Evolutionary conservation across 2,329 filamentous ascomycete genomes (phyloP), one percentile per base, ranked within the genome.

Genomic region (Raffaelea ambrosiae): DNA sequence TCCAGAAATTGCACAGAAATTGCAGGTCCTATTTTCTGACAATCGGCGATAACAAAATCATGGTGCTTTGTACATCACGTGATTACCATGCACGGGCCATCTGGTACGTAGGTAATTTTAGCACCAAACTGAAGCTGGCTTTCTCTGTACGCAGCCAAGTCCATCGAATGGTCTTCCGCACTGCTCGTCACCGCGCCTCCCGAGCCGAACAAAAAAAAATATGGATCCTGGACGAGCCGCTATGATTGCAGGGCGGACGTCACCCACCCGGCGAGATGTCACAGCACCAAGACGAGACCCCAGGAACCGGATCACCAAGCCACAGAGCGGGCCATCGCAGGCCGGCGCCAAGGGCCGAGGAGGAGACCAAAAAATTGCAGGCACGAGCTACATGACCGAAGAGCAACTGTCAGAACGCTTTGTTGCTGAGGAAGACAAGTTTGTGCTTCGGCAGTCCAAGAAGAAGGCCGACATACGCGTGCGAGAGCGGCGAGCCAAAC

Each of bases 391-490:
- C 46, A 58, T 87, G 52, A 84, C 84, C 49, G 79, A 88, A 61
- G 86, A 89, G 58, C 83, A 90, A 60, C 84, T 88, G 61, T 85
- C 83, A 55, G 75, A 82, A 22, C 77, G 84, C 60, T 98, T 93
- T 74, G 87, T 97, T 19, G 87, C 91, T 46, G 87, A 95, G 58
- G 93, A 98, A 65, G 93, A 98, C 69, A 83, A 85, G 54, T 98
- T 98, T 61, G 93, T 97, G 48, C 72, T 98, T 60, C 90, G 89
- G 66, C 93, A 98, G 68, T 86, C 91, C 42, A 98, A 97, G 74
- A 97, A 94, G 72, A 97, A 96, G 72, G 91, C 93, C 39, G 87
- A 90, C 55, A 94, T 98, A 57, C 84, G 93, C 38, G 89, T 97
- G 41, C 87, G 89, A 57, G 90, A 94, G 65, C 86, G 86, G 11